Evolutionary conservation across 495 filamentous ascomycete species (phyloP), one percentile per base, ranked within the genome.

Genomic region (Parathielavia appendiculata): DNA sequence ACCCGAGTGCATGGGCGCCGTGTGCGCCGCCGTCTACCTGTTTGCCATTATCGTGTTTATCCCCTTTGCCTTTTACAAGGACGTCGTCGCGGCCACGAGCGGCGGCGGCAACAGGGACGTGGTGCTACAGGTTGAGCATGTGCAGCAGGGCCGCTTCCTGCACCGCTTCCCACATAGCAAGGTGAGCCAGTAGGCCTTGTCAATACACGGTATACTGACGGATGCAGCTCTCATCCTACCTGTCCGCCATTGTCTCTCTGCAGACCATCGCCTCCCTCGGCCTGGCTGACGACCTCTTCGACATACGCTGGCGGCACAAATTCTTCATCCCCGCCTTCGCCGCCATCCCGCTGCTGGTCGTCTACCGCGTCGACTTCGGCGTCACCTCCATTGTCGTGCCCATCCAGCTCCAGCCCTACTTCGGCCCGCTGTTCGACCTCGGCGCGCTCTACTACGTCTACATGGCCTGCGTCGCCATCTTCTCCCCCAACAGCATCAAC

Each of bases 271-370:
- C 89, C 32, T 85, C 97, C 41, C 88, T 99, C 41, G 93, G 93
- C 36, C 87, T 97, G 56, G 89, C 89, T 22, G 93, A 99, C 71
- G 93, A 99, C 71, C 81, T 97, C 14, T 95, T 99, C 73, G 93
- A 99, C 71, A 95, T 99, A 64, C 85, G 95, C 65, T 99, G 93
- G 93, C 86, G 93, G 51, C 95, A 99, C 77, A 99, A 99, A 73
- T 84, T 97, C 67, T 84, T 97, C 73, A 96, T 99, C 60, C 93
- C 93, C 5, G 95, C 89, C 16, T 90, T 99, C 66, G 91, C 91
- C 38, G 83, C 91, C 30, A 91, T 97, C 58, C 93, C 93, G 0
- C 86, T 99, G 74, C 86, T 99, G 5, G 87, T 95, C 51, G 90
- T 99, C 56, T 99, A 99, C 75, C 95, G 96, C 70, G 90, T 97